A percentile compares a stretch with the other conserved stretches of the same genome.
These are phyloP conservation scores for Juncus inflexus DNA, from an alignment of 176 grass and related monocot genomes.

Conservation along the genomic window DNA sequence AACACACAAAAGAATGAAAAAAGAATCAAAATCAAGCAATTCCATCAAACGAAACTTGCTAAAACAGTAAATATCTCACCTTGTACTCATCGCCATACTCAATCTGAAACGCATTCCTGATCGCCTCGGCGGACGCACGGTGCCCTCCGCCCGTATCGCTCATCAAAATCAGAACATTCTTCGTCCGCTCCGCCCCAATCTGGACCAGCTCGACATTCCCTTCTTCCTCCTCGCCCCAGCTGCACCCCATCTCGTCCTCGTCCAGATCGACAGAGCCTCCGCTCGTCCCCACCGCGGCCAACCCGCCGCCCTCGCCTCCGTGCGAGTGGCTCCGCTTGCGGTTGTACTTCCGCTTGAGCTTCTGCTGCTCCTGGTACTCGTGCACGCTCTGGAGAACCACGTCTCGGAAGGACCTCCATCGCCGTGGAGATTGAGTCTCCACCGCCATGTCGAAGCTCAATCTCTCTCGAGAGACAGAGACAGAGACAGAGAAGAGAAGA, in stretches of 20 bases:
- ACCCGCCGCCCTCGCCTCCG: constrained; percentile 41
- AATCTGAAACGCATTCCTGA: constrained; percentile 87
- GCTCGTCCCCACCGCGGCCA: constrained; percentile 14
- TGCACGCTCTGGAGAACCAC: constrained; percentile 74
- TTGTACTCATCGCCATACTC: constrained; percentile 83
- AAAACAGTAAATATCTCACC: constrained; percentile 28
- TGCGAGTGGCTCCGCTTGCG: constrained; percentile 56
- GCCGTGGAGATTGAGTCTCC: constrained; percentile 32
- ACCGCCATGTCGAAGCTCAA: constrained; percentile 35
- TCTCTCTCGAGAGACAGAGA: constrained; percentile 2
- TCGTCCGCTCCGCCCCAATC: constrained; percentile 80
- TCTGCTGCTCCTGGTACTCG: constrained; percentile 72
- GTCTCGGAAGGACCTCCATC: constrained; percentile 70
- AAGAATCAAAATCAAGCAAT: neutral
- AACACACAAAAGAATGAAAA: neutral
- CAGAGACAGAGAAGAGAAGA: constrained; percentile 3
- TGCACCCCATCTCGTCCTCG: constrained; percentile 57
- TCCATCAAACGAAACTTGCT: too few species aligned
- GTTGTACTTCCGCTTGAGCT: constrained; percentile 34
- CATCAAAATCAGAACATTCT: constrained; percentile 97
- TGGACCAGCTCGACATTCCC: constrained; percentile 88
- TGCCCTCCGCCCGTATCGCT: constrained; percentile 89
- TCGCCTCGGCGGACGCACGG: constrained; percentile 93
- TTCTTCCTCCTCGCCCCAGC: constrained; percentile 91
- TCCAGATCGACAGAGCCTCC: constrained; percentile 23